phyloP scores from a whole-genome alignment of 768 basidiomycete species.

The Leccinum barrowsii region DNA sequence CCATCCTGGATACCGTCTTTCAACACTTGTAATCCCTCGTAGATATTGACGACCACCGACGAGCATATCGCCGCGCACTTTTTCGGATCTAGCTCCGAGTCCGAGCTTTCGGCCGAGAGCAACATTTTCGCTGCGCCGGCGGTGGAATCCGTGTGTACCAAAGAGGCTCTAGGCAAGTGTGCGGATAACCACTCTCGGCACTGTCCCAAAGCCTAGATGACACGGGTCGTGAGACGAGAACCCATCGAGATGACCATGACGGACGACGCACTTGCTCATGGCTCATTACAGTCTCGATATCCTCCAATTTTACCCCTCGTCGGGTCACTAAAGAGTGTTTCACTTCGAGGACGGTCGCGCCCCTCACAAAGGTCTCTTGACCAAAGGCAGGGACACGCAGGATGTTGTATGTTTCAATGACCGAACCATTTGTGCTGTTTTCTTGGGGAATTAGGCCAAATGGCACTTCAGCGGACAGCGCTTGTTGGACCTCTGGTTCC shows the following conservation, averaged over 20 bases:
- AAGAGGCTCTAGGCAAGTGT: slow-evolving; percentile 48
- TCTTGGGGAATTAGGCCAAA: slow-evolving; percentile 77
- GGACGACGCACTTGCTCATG: slow-evolving; percentile 66
- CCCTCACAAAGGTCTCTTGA: slow-evolving; percentile 49
- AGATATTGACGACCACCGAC: slow-evolving; percentile 54
- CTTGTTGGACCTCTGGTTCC: slow-evolving; percentile 53
- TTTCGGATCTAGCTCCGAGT: slow-evolving; percentile 35
- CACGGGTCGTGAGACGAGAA: neutral
- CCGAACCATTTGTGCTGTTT: slow-evolving; percentile 71
- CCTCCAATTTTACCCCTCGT: slow-evolving; percentile 49
- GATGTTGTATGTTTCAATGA: slow-evolving; percentile 70
- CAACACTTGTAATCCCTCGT: slow-evolving; percentile 60
- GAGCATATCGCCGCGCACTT: slow-evolving; percentile 76
- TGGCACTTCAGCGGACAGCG: slow-evolving; percentile 40
- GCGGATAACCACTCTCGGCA: slow-evolving; percentile 59
- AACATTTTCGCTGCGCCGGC: slow-evolving; percentile 59
- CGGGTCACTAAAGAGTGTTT: slow-evolving; percentile 69
- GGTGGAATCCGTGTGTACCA: slow-evolving; percentile 66
- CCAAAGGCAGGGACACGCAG: slow-evolving; percentile 44
- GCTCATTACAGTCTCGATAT: slow-evolving; percentile 62
- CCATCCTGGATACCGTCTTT: slow-evolving; percentile 62
- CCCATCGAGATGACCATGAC: neutral
- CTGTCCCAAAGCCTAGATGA: slow-evolving; percentile 68
- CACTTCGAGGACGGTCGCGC: slow-evolving; percentile 56
- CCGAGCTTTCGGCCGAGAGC: slow-evolving; percentile 23